phyloP scores from a whole-genome alignment of 1,284 basidiomycete genomes.

The Trichosporon ovoides region DNA sequence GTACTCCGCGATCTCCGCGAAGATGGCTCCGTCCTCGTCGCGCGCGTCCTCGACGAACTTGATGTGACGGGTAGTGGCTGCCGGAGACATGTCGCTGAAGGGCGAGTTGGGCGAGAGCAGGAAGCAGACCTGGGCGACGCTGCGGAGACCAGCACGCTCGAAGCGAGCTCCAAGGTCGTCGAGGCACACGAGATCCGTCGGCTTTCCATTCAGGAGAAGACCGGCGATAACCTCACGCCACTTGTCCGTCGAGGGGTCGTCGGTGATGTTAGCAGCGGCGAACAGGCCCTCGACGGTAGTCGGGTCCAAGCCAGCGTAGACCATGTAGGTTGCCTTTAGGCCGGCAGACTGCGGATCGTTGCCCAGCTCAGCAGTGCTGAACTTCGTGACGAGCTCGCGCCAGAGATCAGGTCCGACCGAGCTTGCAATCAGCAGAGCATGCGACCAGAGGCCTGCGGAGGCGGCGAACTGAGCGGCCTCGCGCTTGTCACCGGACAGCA shows the following conservation, averaged over 20 bases:
- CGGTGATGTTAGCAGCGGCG: slow-evolving; percentile 33
- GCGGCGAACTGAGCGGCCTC: slow-evolving; percentile 85
- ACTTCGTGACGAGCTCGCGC: slow-evolving; percentile 84
- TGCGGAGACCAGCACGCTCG: slow-evolving; percentile 62
- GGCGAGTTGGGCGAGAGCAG: slow-evolving; percentile 80
- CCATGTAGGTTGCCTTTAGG: slow-evolving; percentile 73
- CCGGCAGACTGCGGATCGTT: slow-evolving; percentile 27
- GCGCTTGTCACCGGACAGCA: slow-evolving; percentile 75
- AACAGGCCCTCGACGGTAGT: slow-evolving; percentile 33
- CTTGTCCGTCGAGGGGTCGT: slow-evolving; percentile 47
- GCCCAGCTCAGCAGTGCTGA: slow-evolving; percentile 72
- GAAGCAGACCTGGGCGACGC: slow-evolving; percentile 80
- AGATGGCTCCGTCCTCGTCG: slow-evolving; percentile 64
- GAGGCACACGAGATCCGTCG: slow-evolving; percentile 61
- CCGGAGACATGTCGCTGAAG: slow-evolving; percentile 55
- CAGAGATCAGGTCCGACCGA: slow-evolving; percentile 88
- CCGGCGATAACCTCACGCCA: slow-evolving; percentile 87
- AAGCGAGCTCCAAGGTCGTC: slow-evolving; percentile 84
- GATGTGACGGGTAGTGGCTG: slow-evolving; percentile 36
- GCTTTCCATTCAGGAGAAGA: slow-evolving; percentile 68
- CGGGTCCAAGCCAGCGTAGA: slow-evolving; percentile 62
- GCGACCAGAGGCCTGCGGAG: slow-evolving; percentile 85
- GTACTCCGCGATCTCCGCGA: slow-evolving; percentile 91
- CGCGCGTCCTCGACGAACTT: slow-evolving; percentile 32
- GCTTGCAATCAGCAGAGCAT: slow-evolving; percentile 91